Evolutionary conservation across 306 rosid genomes (phyloP).

Genomic region (Malus sieversii): DNA sequence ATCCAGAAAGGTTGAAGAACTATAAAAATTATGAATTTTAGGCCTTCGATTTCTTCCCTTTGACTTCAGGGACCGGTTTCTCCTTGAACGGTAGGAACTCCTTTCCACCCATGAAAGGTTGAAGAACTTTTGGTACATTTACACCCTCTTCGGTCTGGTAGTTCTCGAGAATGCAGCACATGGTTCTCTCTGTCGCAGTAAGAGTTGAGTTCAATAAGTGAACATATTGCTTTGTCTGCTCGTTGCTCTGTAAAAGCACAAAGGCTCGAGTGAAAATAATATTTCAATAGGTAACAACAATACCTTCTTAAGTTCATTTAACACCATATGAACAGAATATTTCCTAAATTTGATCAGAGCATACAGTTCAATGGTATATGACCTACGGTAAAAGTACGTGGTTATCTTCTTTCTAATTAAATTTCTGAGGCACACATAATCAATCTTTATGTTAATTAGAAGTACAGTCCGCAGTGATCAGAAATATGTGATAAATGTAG

Average conservation of each 20-base stretch:
- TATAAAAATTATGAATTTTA: conserved; percentile 30
- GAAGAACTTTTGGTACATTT: conserved; percentile 67
- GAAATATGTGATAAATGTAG: neutral
- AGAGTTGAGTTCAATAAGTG: conserved; percentile 93
- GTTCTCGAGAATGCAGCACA: conserved; percentile 94
- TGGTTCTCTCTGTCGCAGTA: conserved; percentile 92
- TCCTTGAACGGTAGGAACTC: conserved; percentile 72
- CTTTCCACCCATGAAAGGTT: conserved; percentile 71
- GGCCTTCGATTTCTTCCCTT: conserved; percentile 98
- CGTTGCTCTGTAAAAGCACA: conserved; percentile 56
- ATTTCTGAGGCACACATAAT: neutral
- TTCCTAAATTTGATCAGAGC: neutral
- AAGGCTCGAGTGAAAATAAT: neutral
- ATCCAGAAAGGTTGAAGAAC: neutral
- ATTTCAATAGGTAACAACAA: neutral
- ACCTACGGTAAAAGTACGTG: neutral
- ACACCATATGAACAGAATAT: neutral
- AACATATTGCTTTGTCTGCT: conserved; percentile 69
- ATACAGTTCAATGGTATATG: neutral
- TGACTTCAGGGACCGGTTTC: conserved; percentile 53
- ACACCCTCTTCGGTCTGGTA: conserved; percentile 88
- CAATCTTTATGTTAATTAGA: neutral
- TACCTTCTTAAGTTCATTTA: too few relatives aligned
- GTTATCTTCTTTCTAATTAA: neutral
- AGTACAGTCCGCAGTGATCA: neutral